A percentile compares a stretch with the other conserved stretches of the same genome.
phyloP scores from a whole-genome alignment of 768 basidiomycete species.

The Suillus subluteus region DNA sequence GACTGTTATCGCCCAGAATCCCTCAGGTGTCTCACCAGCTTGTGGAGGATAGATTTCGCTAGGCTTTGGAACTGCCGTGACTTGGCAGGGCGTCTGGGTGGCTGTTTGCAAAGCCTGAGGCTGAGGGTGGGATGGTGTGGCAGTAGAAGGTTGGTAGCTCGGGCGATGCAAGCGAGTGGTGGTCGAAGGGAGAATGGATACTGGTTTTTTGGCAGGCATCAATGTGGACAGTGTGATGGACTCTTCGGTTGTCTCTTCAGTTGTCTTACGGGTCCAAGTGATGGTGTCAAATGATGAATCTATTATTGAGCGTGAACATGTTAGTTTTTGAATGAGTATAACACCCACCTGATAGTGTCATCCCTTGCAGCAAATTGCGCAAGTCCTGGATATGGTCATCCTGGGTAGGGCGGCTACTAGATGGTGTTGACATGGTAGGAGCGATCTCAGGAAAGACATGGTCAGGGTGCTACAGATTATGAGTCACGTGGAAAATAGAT shows the following conservation, averaged over 20 bases:
- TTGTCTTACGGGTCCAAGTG: conserved; percentile 2
- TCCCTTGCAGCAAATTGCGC: background rate
- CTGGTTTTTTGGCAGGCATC: background rate
- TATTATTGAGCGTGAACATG: background rate
- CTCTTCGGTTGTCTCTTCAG: background rate
- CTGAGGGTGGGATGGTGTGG: background rate
- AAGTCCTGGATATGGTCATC: background rate
- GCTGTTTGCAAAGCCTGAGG: background rate
- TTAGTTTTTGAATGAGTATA: background rate
- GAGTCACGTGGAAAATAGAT: background rate
- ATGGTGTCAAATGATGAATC: background rate
- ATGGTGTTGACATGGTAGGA: background rate
- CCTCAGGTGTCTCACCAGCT: background rate
- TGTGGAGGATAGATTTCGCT: background rate
- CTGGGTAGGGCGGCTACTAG: background rate
- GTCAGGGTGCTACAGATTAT: background rate
- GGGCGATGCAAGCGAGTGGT: background rate
- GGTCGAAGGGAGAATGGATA: background rate
- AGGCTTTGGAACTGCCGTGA: background rate
- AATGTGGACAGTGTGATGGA: background rate
- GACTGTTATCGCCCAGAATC: conserved; percentile 5
- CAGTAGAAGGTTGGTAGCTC: background rate
- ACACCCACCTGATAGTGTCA: background rate
- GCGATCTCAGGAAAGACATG: background rate
- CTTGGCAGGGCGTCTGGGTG: background rate